Base-by-base conservation (phyloP, 2,329 filamentous ascomycete species). In the Keithomyces neogunnii region DNA sequence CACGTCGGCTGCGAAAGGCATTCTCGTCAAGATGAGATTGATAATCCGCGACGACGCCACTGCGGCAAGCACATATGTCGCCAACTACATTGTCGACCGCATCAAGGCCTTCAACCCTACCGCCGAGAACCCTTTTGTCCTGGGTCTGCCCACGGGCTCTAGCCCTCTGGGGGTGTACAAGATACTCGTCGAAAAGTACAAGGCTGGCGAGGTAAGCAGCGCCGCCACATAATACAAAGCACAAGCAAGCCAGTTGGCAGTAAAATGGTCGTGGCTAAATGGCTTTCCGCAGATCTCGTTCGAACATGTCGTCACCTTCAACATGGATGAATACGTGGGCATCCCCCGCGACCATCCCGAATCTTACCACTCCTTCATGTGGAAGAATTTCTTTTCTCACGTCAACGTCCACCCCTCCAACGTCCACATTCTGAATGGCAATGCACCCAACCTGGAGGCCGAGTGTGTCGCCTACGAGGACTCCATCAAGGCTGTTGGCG, bases 291-390 rank as follows among this genome's bases (percentile, higher is more conserved):
- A 88, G 64, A 84, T 95, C 62, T 92, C 88, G 1, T 95, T 95
- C 66, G 84, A 85, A 63, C 81, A 95, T 85, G 88, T 95, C 62
- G 80, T 93, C 64, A 95, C 89, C 30, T 95, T 95, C 76, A 93
- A 93, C 70, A 93, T 93, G 89, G 89, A 95, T 70, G 89, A 95
- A 71, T 95, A 95, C 63, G 87, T 93, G 58, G 87, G 86, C 52
- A 80, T 95, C 56, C 85, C 88, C 35, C 82, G 87, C 62, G 87
- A 91, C 60, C 88, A 95, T 66, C 84, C 88, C 10, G 84, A 93
- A 67, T 89, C 85, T 62, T 95, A 95, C 70, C 89, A 95, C 73
- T 88, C 84, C 57, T 95, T 93, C 74, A 93, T 95, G 89, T 95
- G 90, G 80, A 88, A 87, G 70, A 79, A 93, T 71, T 89, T 95